These are phyloP conservation scores for Arthrinium phaeospermum DNA, from an alignment of 2,329 filamentous ascomycete species.

Conservation along the genomic window DNA sequence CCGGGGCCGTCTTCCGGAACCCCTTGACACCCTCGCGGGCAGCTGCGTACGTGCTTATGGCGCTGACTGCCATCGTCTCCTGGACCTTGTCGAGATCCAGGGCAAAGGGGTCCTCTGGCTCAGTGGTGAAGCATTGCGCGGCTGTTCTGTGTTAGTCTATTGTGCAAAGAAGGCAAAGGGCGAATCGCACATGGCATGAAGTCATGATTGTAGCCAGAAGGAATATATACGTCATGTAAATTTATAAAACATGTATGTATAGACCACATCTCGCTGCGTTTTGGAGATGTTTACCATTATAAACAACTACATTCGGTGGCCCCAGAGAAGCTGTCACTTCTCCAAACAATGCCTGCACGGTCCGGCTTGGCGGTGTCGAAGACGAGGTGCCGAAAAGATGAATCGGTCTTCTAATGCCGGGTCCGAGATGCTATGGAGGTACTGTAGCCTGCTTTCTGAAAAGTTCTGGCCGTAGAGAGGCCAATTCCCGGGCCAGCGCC, in stretches of 20 bases:
- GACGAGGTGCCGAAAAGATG: conserved; percentile 24
- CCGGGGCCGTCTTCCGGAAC: conserved; percentile 28
- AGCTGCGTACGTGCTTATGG: conserved; percentile 22
- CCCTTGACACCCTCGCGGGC: conserved; percentile 28
- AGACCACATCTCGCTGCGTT: background rate
- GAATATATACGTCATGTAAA: background rate
- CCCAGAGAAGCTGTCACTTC: conserved; percentile 22
- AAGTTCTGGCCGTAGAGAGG: conserved; percentile 29
- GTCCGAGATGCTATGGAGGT: conserved; percentile 34
- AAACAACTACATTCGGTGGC: conserved; percentile 28
- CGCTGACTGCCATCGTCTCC: conserved; percentile 25
- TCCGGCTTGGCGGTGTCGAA: conserved; percentile 28
- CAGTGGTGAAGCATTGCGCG: background rate
- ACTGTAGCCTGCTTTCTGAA: conserved; percentile 33
- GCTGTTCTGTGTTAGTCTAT: background rate
- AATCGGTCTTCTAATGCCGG: conserved; percentile 30
- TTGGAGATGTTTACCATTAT: conserved; percentile 25
- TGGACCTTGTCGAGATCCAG: conserved; percentile 21
- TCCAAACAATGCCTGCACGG: conserved; percentile 30
- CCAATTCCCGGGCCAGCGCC: conserved; percentile 35
- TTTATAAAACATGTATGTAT: background rate
- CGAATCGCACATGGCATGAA: background rate
- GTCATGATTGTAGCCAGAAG: background rate
- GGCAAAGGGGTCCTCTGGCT: conserved; percentile 23
- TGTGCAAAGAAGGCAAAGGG: background rate